These are phyloP conservation scores for Anacardium occidentale DNA, from an alignment of 345 rosid genomes.

Conservation along the genomic window DNA sequence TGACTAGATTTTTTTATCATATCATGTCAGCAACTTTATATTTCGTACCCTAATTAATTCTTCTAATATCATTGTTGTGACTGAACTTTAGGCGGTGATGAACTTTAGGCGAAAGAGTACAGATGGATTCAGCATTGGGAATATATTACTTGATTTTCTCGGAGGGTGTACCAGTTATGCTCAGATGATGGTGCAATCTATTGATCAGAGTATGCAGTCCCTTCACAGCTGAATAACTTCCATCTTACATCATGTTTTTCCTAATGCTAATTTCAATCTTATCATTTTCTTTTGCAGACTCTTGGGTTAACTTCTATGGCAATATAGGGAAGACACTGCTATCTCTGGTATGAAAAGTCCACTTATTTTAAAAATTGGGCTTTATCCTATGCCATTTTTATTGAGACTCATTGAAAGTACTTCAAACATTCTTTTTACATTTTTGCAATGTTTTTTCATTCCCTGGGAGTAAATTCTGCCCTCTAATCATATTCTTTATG, in stretches of 20 bases:
- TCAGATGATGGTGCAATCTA: conserved; percentile 76
- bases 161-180: conserved; percentile 72
- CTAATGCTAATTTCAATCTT: conserved; percentile 5
- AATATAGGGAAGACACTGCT: conserved; percentile 84
- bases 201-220: conserved; percentile 65
- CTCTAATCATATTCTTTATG: neutral
- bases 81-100: conserved; percentile 59
- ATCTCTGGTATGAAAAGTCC: conserved; percentile 60
- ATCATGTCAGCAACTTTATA: too few relatives aligned
- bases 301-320: conserved; percentile 96
- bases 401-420: too few relatives aligned
- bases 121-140: conserved; percentile 87
- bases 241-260: conserved; percentile 2
- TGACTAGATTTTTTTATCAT: too few relatives aligned
- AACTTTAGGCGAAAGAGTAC: conserved; percentile 85
- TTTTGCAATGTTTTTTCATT: too few relatives aligned
- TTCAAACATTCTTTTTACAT: too few relatives aligned
- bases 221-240: conserved; percentile 7
- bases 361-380: neutral
- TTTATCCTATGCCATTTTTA: too few relatives aligned
- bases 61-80: too few relatives aligned
- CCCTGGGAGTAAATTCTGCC: too few relatives aligned
- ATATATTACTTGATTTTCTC: conserved; percentile 77
- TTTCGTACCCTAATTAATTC: too few relatives aligned
- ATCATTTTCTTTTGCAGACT: conserved; percentile 43